Evolutionary conservation across 306 rosid genomes (phyloP), one percentile per base, ranked within the genome.

Genomic region (Echinosophora koreensis): DNA sequence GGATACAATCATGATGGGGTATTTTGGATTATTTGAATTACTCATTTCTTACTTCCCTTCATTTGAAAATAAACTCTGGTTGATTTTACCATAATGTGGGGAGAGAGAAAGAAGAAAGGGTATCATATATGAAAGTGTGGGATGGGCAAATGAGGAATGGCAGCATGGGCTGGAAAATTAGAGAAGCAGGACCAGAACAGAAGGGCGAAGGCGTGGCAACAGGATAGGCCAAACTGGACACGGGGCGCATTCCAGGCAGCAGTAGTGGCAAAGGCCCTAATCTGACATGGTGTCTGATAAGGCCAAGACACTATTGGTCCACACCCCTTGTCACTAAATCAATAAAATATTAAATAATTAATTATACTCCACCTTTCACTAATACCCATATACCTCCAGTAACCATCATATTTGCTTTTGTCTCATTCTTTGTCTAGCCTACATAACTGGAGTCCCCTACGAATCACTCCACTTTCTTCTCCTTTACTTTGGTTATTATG

Each of bases 291-390:
- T 81, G 85, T 81, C 77, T 69, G 8, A 69, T 76, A 66, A 8
- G 11, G 67, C 85, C 81, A 81, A 69, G 61, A 51, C 85, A 81
- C 13, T 1, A 22, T 18, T 60, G 84, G 84, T 68, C 84, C 81
- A 75, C 84, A 51, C 67, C 52, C 81, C 61, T 30, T 81, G 66
- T 75, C 58, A 55, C 81, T 77, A 4, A 32, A 46, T 68, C 34
- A 11, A 39, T 28, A 10, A n/a, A 22, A 22, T 22, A 22, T 22
- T 22, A 22, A 77, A 58, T 59, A 55, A 6, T 35, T 34, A 50
- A 28, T 60, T 49, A 68, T 39, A 37, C 7, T 9, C 18, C 35
- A 2, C 32, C 54, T 51, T 51, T 71, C 68, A 66, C 73, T 11
- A 44, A 18, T 52, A 22, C 73, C 73, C 51, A 76, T 76, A 49